A percentile compares a stretch with the other conserved stretches of the same genome.
Evolutionary conservation across 495 filamentous ascomycete genomes (phyloP).

Genomic region (Podospora fimiseda): DNA sequence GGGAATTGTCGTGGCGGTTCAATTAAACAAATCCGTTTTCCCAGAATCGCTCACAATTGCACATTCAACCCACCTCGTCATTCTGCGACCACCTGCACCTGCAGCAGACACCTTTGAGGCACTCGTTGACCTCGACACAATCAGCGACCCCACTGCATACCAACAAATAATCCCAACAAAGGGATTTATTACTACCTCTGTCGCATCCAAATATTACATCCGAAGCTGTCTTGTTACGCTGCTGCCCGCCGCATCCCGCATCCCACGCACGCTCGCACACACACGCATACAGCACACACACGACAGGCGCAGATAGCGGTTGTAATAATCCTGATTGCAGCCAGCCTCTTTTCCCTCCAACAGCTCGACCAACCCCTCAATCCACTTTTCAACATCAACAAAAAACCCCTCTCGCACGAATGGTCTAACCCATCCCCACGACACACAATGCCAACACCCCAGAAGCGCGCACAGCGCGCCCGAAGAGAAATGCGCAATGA

Average conservation of each 20-base stretch:
- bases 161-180: no score
- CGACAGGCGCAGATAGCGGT: neutral
- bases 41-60: neutral
- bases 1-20: constrained; percentile 18
- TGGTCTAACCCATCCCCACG: constrained; percentile 15
- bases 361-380: neutral
- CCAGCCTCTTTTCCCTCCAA: constrained; percentile 1
- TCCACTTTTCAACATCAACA: neutral
- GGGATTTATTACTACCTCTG: neutral
- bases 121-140: neutral
- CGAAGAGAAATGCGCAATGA: constrained; percentile 36
- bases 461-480: constrained; percentile 37
- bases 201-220: neutral
- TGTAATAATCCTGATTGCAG: neutral
- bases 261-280: neutral
- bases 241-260: neutral
- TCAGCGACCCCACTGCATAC: no score
- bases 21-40: constrained; percentile 25
- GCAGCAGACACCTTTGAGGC: neutral
- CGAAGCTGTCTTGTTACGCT: neutral
- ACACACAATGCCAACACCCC: constrained; percentile 35
- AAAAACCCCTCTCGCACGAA: constrained; percentile 1
- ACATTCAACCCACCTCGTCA: neutral
- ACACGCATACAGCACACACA: neutral
- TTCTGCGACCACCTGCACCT: neutral